Percentiles rank a stretch among this genome's conserved stretches.
Conservation (phyloP, 2,329 filamentous ascomycete genomes). For the Waltergamsia citrina region DNA sequence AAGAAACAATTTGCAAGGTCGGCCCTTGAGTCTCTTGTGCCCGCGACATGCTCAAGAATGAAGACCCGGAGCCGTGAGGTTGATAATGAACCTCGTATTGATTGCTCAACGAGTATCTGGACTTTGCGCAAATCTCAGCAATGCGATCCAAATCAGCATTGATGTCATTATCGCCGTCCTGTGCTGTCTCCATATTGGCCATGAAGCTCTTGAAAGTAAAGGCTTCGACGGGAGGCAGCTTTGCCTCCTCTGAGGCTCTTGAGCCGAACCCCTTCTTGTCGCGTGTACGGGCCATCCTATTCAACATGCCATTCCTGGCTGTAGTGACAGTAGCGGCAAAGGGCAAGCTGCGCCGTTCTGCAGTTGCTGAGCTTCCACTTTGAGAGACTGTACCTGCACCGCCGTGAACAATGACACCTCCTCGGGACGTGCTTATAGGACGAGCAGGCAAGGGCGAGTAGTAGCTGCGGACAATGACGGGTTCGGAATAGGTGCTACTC, state of each 20-base stretch:
- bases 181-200: slow-evolving; percentile 39
- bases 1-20: slow-evolving; percentile 46
- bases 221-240: slow-evolving; percentile 51
- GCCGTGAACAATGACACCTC: slow-evolving; percentile 17
- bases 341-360: slow-evolving; percentile 18
- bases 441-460: slow-evolving; percentile 33
- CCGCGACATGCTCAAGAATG: slow-evolving; percentile 28
- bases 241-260: slow-evolving; percentile 24
- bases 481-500: slow-evolving; percentile 52
- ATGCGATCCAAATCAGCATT: slow-evolving; percentile 53
- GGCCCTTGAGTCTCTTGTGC: slow-evolving; percentile 30
- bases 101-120: slow-evolving; percentile 55
- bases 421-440: slow-evolving; percentile 17
- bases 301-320: slow-evolving; percentile 28
- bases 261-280: slow-evolving; percentile 21
- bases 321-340: slow-evolving; percentile 20
- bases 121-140: slow-evolving; percentile 57
- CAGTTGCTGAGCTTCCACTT: slow-evolving; percentile 16
- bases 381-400: slow-evolving; percentile 14
- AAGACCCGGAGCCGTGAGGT: slow-evolving; percentile 48
- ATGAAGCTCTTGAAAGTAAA: slow-evolving; percentile 59
- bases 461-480: slow-evolving; percentile 57
- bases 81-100: slow-evolving; percentile 58
- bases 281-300: slow-evolving; percentile 32
- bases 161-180: slow-evolving; percentile 31